phyloP scores from a whole-genome alignment of 2,329 filamentous ascomycete genomes.

The Epicoccum nigrum region DNA sequence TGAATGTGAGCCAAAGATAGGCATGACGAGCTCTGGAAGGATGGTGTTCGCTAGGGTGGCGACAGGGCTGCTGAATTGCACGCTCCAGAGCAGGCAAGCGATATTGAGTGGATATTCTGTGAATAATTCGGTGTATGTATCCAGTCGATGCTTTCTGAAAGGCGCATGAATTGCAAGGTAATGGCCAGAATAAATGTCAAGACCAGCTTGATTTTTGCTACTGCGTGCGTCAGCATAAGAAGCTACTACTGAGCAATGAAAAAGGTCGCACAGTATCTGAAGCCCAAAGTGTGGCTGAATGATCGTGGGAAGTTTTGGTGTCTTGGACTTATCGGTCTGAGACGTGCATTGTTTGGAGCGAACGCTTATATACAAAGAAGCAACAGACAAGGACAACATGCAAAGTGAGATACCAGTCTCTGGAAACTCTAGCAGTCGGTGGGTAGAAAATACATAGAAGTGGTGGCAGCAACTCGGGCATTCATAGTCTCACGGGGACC shows the following conservation, averaged over 20 bases:
- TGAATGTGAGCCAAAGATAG: constrained; percentile 14
- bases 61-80: constrained; percentile 4
- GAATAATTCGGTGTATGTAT: not conserved
- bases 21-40: not conserved
- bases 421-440: not conserved
- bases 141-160: not conserved
- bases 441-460: not conserved
- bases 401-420: not conserved
- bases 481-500: constrained; percentile 1
- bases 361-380: constrained; percentile 20
- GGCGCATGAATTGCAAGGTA: not conserved
- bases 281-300: constrained; percentile 32
- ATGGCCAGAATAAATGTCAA: constrained; percentile 17
- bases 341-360: constrained; percentile 33
- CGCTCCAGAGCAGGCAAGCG: constrained; percentile 22
- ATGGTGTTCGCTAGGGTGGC: not conserved
- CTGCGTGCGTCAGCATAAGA: constrained; percentile 28
- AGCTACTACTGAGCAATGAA: constrained; percentile 12
- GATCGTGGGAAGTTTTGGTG: constrained; percentile 13
- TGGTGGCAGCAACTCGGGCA: not conserved
- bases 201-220: constrained; percentile 8
- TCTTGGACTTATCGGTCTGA: constrained; percentile 23
- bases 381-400: not conserved
- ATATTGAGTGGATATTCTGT: not conserved
- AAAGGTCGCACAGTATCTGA: constrained; percentile 19